phyloP scores from a whole-genome alignment of 2,329 filamentous ascomycete genomes.

The Scytalidium sp. region DNA sequence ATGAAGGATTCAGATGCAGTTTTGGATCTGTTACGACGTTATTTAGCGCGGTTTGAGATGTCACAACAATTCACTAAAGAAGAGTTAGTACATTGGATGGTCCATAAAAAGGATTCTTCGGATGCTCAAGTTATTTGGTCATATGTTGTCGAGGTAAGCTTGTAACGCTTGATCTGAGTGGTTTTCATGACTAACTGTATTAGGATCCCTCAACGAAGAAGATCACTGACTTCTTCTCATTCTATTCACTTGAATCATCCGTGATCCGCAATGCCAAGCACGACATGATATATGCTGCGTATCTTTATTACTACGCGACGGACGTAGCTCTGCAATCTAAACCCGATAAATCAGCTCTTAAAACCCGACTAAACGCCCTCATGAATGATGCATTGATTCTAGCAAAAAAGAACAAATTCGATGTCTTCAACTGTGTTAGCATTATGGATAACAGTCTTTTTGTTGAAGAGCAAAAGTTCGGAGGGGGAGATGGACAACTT shows the following conservation, averaged over 20 bases:
- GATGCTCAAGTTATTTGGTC: constrained; percentile 86
- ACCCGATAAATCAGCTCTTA: constrained; percentile 57
- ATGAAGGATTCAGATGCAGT: constrained; percentile 75
- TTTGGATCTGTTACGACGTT: constrained; percentile 69
- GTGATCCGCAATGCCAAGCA: constrained; percentile 82
- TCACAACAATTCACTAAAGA: constrained; percentile 76
- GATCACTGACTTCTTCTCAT: constrained; percentile 96
- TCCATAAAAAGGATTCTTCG: constrained; percentile 64
- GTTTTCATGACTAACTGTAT: constrained; percentile 4
- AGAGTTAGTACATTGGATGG: constrained; percentile 85
- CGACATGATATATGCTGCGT: constrained; percentile 80
- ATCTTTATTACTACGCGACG: constrained; percentile 95
- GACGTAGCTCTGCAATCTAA: constrained; percentile 68
- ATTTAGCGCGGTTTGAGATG: constrained; percentile 78
- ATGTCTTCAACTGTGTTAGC: constrained; percentile 95
- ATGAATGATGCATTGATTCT: constrained; percentile 84
- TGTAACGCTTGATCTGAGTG: not conserved
- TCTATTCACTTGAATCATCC: constrained; percentile 91
- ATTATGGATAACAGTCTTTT: constrained; percentile 93
- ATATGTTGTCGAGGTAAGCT: constrained; percentile 77
- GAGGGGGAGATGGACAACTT: constrained; percentile 87
- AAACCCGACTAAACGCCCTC: constrained; percentile 75
- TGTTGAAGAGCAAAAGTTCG: constrained; percentile 91
- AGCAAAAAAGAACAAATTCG: constrained; percentile 80
- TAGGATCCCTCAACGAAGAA: constrained; percentile 64